Evolutionary conservation across 345 rosid species (phyloP).

Genomic region (Pelargonium nanum): DNA sequence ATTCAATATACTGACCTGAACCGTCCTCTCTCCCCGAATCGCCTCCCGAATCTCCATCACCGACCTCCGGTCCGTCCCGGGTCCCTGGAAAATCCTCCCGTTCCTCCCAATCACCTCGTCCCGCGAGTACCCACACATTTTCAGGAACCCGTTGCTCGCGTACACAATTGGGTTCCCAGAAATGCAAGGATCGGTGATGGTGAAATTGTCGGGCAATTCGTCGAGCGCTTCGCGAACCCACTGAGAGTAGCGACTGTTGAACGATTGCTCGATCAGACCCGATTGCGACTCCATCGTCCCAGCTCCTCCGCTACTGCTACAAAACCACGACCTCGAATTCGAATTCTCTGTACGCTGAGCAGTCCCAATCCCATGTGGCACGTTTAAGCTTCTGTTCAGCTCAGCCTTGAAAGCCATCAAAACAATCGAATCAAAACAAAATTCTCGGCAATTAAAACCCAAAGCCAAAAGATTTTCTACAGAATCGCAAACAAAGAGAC

Average conservation of each 20-base stretch:
- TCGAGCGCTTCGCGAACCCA: slow-evolving; percentile 60
- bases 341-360: background rate
- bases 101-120: slow-evolving; percentile 72
- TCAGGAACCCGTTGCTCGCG: slow-evolving; percentile 65
- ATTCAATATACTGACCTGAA: slow-evolving; percentile 58
- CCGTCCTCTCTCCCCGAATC: slow-evolving; percentile 55
- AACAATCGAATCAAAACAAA: background rate
- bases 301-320: slow-evolving; percentile 52
- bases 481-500: too few relatives aligned
- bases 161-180: slow-evolving; percentile 86
- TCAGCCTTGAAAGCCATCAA: background rate
- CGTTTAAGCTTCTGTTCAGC: background rate
- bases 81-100: slow-evolving; percentile 78
- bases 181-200: slow-evolving; percentile 74
- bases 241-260: slow-evolving; percentile 38
- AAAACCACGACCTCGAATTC: too few relatives aligned
- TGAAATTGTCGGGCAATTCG: slow-evolving; percentile 64
- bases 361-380: background rate
- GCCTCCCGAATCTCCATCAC: slow-evolving; percentile 84
- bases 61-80: slow-evolving; percentile 54
- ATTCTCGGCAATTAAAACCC: too few relatives aligned
- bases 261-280: slow-evolving; percentile 43
- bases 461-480: background rate
- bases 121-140: slow-evolving; percentile 57
- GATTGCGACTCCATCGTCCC: slow-evolving; percentile 44